Percentiles rank a stretch among this genome's conserved stretches.
phyloP scores from a whole-genome alignment of 176 grass and related monocot species.

The Aegilops longissima region DNA sequence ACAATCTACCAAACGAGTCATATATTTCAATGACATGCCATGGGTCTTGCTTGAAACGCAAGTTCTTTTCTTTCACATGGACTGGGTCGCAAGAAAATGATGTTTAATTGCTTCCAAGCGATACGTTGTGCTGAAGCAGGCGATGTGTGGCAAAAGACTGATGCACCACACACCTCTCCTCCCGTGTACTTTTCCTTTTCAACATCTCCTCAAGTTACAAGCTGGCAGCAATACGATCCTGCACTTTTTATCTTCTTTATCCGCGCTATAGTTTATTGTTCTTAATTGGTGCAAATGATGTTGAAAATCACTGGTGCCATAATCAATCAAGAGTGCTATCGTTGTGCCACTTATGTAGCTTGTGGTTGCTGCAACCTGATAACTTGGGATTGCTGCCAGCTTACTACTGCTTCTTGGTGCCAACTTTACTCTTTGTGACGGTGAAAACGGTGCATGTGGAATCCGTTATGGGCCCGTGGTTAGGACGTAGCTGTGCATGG shows the following conservation, averaged over 20 bases:
- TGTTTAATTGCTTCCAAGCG: too few relatives aligned
- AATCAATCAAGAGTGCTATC: not conserved
- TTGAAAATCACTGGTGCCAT: not conserved
- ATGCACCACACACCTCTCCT: not conserved
- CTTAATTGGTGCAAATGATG: not conserved
- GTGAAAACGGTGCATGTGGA: not conserved
- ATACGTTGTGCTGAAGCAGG: too few relatives aligned
- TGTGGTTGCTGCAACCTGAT: not conserved
- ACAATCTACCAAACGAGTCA: too few relatives aligned
- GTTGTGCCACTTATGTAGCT: not conserved
- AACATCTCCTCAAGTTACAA: not conserved
- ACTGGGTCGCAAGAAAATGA: too few relatives aligned
- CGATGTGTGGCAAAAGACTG: too few relatives aligned
- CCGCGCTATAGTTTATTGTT: not conserved
- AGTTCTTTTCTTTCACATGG: too few relatives aligned
- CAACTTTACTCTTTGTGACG: constrained; percentile 17
- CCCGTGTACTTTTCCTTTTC: not conserved
- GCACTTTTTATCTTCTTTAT: not conserved
- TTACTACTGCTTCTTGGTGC: not conserved
- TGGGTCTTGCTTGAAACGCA: too few relatives aligned
- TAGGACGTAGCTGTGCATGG: not conserved
- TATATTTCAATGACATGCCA: too few relatives aligned
- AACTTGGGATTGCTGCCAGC: constrained; percentile 14
- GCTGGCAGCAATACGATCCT: not conserved
- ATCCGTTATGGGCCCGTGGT: not conserved